phyloP scores from a whole-genome alignment of 1,139 yeast genomes.

The Yamadazyma diospyri region DNA sequence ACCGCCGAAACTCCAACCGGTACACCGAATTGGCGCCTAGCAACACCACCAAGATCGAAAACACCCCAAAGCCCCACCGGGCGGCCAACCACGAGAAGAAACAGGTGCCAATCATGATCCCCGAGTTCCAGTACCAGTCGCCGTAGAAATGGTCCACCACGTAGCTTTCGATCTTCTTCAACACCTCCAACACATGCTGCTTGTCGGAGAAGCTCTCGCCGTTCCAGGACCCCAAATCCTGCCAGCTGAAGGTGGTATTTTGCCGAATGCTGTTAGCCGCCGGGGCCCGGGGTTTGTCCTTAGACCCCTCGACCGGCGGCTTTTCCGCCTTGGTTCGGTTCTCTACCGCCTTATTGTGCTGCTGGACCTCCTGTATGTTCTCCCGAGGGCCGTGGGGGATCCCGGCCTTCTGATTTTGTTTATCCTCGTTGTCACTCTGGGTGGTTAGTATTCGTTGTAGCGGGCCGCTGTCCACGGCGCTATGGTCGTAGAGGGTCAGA shows the following conservation, averaged over 20 bases:
- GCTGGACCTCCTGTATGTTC: constrained; percentile 30
- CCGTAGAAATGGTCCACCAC: constrained; percentile 65
- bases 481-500: too few relatives aligned
- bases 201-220: constrained; percentile 22
- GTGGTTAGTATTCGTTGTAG: constrained; percentile 1
- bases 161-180: constrained; percentile 48
- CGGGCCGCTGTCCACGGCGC: neutral
- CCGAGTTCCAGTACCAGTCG: constrained; percentile 70
- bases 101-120: constrained; percentile 65
- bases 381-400: constrained; percentile 16
- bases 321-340: constrained; percentile 6
- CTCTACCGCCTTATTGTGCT: constrained; percentile 23
- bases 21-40: constrained; percentile 64
- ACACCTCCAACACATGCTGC: constrained; percentile 19
- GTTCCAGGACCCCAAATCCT: constrained; percentile 42
- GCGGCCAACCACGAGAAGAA: constrained; percentile 66
- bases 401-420: constrained; percentile 2
- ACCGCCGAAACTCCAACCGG: constrained; percentile 67
- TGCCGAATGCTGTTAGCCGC: constrained; percentile 22
- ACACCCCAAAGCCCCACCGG: constrained; percentile 53
- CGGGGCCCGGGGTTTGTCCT: constrained; percentile 9
- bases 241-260: constrained; percentile 39
- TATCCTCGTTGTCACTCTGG: neutral
- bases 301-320: constrained; percentile 26
- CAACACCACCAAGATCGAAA: constrained; percentile 55